Base-by-base conservation (phyloP, 2,329 filamentous ascomycete species). In the Paracamarosporium sp. region DNA sequence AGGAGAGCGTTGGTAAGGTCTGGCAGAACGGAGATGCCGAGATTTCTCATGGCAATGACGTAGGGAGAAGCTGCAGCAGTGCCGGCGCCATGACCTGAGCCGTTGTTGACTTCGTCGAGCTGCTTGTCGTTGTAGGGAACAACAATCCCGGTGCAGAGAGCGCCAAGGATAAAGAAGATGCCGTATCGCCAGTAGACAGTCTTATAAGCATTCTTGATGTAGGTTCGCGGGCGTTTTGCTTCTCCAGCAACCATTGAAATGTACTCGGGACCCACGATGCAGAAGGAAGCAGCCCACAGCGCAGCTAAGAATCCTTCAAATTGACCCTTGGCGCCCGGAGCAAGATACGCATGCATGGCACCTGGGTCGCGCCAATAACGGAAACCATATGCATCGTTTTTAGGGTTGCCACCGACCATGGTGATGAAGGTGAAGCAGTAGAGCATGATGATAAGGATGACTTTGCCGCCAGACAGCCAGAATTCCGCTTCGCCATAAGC, bases 61-160 rank as follows among this genome's bases (percentile, higher is more conserved):
- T 87, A 88, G 2, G 86, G 86, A 27, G 86, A 88, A 0, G 85
- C 84, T 11, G 83, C 83, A 8, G 85, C 86, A 5, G 80, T 83
- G 33, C 79, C 78, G 45, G 68, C 69, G 35, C 68, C 73, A 24
- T 67, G 63, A 24, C 61, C 27, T 5, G 56, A 67, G 33, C 68
- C 63, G 7, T 50, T 61, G 35, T 76, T 64, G 9, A 76, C 72
- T 0, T 84, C 88, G 35, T 92, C 80, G 54, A 90, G 90, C 12
- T 90, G 91, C 8, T 91, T 79, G 50, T 93, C 86, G 62, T 92
- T 86, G 59, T 88, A 86, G 0, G 90, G 89, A 22, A 78, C 60
- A 28, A 79, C 73, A 28, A 82, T 77, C 25, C 80, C 80, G 12
- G 79, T 75, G 57, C 75, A 78, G 15, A 82, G 68, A 6, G 80